These are phyloP conservation scores for Pseudopyrenochaeta lycopersici DNA, from an alignment of 2,329 filamentous ascomycete species.

Conservation along the genomic window DNA sequence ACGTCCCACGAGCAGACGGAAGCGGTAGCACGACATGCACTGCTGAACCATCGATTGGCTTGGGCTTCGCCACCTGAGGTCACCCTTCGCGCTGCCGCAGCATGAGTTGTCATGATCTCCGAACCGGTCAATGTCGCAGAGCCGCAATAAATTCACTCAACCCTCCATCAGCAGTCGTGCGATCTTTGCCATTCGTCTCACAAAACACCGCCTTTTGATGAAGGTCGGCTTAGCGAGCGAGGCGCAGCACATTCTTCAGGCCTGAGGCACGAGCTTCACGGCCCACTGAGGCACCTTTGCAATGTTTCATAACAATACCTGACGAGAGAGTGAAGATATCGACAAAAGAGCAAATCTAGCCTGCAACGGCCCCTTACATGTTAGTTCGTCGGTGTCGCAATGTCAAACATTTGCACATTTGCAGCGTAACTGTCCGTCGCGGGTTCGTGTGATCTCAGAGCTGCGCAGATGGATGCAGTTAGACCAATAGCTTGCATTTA, in stretches of 20 bases:
- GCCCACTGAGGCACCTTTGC: neutral
- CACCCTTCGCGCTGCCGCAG: constrained; percentile 18
- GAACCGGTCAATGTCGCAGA: constrained; percentile 46
- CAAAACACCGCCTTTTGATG: constrained; percentile 24
- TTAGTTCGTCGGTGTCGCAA: constrained; percentile 8
- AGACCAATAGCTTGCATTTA: constrained; percentile 43
- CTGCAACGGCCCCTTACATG: constrained; percentile 17
- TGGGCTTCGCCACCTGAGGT: constrained; percentile 29
- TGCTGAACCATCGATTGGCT: constrained; percentile 42
- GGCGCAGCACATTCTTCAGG: constrained; percentile 42
- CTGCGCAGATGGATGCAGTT: constrained; percentile 43
- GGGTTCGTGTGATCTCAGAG: constrained; percentile 42
- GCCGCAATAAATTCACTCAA: constrained; percentile 35
- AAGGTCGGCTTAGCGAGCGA: constrained; percentile 36
- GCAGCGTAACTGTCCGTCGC: constrained; percentile 30
- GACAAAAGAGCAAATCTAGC: constrained; percentile 1
- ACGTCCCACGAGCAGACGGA: constrained; percentile 18
- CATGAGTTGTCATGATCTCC: constrained; percentile 23
- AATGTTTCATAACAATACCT: constrained; percentile 3
- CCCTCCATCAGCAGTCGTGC: constrained; percentile 21
- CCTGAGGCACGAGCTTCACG: constrained; percentile 33
- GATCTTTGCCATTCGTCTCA: constrained; percentile 26
- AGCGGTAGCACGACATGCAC: constrained; percentile 22
- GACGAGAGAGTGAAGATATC: constrained; percentile 1
- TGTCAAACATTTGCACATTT: constrained; percentile 30